A percentile compares a stretch with the other conserved stretches of the same genome.
Conservation (phyloP, 805 yeast genomes). For the Saccharomycopsis vini region DNA sequence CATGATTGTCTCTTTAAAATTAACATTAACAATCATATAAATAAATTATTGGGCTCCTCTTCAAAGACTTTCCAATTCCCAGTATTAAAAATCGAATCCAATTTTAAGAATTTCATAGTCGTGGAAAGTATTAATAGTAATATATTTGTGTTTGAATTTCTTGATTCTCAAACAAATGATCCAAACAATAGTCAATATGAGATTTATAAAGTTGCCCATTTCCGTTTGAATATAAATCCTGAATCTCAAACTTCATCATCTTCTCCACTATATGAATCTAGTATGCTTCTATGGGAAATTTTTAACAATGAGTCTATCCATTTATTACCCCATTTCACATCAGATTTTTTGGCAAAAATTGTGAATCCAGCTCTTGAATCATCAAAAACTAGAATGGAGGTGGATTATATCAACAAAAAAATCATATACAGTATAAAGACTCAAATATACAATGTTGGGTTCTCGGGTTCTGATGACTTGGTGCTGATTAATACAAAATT, state of each 20-base stretch:
- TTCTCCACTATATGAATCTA: neutral
- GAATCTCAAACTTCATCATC: too few species aligned
- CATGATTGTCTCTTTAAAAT: neutral
- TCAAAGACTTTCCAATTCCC: constrained; percentile 7
- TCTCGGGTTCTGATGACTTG: too few species aligned
- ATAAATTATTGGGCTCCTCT: neutral
- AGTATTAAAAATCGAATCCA: constrained; percentile 8
- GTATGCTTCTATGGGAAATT: constrained; percentile 1
- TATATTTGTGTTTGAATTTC: too few species aligned
- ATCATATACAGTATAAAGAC: constrained; percentile 2
- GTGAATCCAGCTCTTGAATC: neutral
- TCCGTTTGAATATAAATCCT: too few species aligned
- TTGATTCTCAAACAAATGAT: too few species aligned
- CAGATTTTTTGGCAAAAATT: neutral
- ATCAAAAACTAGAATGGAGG: constrained; percentile 7
- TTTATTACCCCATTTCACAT: neutral
- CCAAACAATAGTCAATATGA: too few species aligned
- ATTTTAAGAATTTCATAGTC: constrained; percentile 9
- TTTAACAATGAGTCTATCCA: constrained; percentile 4
- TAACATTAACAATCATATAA: constrained; percentile 5
- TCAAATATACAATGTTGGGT: too few species aligned
- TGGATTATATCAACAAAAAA: constrained; percentile 11
- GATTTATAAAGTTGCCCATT: too few species aligned
- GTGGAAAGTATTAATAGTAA: constrained; percentile 10
- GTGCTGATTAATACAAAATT: too few species aligned